phyloP scores from a whole-genome alignment of 768 basidiomycete genomes.

The Pholiota microspora region DNA sequence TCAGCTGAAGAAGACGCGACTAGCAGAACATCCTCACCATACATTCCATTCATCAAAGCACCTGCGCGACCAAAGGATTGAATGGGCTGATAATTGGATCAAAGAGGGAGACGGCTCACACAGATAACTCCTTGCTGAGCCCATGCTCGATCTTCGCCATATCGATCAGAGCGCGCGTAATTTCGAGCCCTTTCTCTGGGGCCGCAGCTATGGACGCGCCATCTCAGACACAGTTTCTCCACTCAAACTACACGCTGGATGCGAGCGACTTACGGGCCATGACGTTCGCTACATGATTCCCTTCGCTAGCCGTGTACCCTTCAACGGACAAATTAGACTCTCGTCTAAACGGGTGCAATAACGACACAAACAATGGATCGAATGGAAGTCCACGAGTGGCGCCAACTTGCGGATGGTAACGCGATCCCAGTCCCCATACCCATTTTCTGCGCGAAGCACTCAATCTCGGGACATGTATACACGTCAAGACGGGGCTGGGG shows the following conservation, averaged over 20 bases:
- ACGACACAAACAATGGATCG: slow-evolving; percentile 43
- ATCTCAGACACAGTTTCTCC: background rate
- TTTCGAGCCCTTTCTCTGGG: slow-evolving; percentile 52
- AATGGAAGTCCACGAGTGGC: slow-evolving; percentile 51
- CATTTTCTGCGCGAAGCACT: slow-evolving; percentile 41
- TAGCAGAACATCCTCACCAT: no score
- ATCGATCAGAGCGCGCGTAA: slow-evolving; percentile 49
- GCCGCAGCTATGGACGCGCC: slow-evolving; percentile 36
- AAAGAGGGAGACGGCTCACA: slow-evolving; percentile 23
- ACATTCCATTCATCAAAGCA: slow-evolving; percentile 62
- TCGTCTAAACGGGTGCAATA: no score
- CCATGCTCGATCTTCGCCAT: slow-evolving; percentile 42
- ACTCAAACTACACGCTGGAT: no score
- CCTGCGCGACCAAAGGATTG: slow-evolving; percentile 14
- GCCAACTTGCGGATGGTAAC: slow-evolving; percentile 38
- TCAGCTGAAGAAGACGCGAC: no score
- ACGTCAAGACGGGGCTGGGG: no score
- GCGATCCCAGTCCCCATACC: slow-evolving; percentile 41
- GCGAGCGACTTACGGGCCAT: slow-evolving; percentile 40
- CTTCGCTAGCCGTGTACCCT: slow-evolving; percentile 42
- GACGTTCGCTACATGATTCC: slow-evolving; percentile 49
- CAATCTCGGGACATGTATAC: no score
- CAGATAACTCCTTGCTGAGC: slow-evolving; percentile 33
- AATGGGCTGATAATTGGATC: background rate
- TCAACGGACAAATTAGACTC: background rate